Base-by-base conservation (phyloP, 345 rosid species). In the Corymbia maculata region DNA sequence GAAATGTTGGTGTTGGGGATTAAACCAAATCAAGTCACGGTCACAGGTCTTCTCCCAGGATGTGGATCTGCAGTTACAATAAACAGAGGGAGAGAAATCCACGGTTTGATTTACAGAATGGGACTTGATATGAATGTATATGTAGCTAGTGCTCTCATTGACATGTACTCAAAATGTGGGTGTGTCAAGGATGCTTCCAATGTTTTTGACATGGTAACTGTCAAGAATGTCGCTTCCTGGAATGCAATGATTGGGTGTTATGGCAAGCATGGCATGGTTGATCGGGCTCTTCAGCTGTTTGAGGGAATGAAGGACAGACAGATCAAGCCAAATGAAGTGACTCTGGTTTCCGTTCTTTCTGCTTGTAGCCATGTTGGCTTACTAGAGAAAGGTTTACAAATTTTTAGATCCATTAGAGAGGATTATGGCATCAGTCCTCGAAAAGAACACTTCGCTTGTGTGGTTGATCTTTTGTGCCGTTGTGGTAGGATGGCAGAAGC, bases 111-210 rank as follows among this genome's bases (percentile, higher is more conserved):
- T 44, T 88, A 89, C 85, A 92, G 94, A 88, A 87, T 85, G 89
- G 93, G 92, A 45, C 91, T 91, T 79, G 88, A 85, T 51, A 70
- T 86, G 36, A 91, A 95, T 88, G 90, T 91, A 32, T 94, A 89
- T 86, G 91, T 94, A 17, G 90, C 89, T 87, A 93, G 92, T 90
- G 94, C 94, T 90, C 92, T 95, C 51, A 92, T 93, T 88, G 95
- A 95, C 90, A 92, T 95, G 95, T 94, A 94, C 86, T 94, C 95
- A 32, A 95, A 92, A 92, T 93, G 96, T 90, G 96, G 94, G 44
- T 89, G 90, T 82, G 87, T 92, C 89, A 90, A 92, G 87, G 90
- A 89, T 87, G 94, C 96, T 5, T 85, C 85, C 53, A 86, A 79
- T 59, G 91, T 92, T 80, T 95, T 95, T 85, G 86, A 89, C 64